Evolutionary conservation across 768 basidiomycete species (phyloP).

Genomic region (Trichaptum fuscoviolaceum): DNA sequence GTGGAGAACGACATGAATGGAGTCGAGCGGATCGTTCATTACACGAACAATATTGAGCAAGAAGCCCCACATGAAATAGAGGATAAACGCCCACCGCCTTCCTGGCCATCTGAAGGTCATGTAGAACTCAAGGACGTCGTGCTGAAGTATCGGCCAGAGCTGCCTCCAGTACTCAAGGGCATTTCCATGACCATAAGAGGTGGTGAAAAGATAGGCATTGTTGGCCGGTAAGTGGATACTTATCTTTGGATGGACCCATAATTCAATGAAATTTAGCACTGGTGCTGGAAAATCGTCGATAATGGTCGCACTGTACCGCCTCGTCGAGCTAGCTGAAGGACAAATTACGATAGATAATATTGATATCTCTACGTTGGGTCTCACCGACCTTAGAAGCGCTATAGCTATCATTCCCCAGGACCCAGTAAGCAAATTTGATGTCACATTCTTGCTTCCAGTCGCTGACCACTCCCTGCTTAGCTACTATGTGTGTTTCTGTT

Average conservation of each 20-base stretch:
- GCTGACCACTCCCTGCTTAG: slow-evolving; percentile 1
- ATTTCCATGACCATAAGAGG: slow-evolving; percentile 62
- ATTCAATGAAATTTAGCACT: slow-evolving; percentile 32
- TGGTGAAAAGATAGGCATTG: slow-evolving; percentile 90
- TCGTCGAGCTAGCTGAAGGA: slow-evolving; percentile 77
- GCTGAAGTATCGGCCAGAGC: slow-evolving; percentile 78
- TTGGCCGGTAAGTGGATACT: slow-evolving; percentile 47
- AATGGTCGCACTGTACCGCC: slow-evolving; percentile 80
- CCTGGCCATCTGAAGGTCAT: slow-evolving; percentile 73
- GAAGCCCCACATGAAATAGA: slow-evolving; percentile 68
- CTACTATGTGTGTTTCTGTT: not conserved
- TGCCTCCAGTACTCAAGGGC: slow-evolving; percentile 86
- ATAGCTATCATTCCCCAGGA: slow-evolving; percentile 86
- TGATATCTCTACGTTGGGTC: slow-evolving; percentile 78
- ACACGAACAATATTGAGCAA: slow-evolving; percentile 75
- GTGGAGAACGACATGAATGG: slow-evolving; percentile 94
- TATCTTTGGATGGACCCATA: slow-evolving; percentile 4
- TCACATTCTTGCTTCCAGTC: slow-evolving; percentile 7
- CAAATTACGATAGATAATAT: slow-evolving; percentile 74
- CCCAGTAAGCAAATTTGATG: slow-evolving; percentile 41
- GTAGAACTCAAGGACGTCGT: slow-evolving; percentile 73
- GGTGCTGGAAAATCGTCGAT: slow-evolving; percentile 90
- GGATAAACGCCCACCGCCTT: slow-evolving; percentile 48
- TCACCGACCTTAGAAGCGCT: slow-evolving; percentile 62
- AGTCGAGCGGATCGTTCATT: slow-evolving; percentile 82